Evolutionary conservation across 768 basidiomycete species (phyloP).

Genomic region (Solioccasus polychromus): DNA sequence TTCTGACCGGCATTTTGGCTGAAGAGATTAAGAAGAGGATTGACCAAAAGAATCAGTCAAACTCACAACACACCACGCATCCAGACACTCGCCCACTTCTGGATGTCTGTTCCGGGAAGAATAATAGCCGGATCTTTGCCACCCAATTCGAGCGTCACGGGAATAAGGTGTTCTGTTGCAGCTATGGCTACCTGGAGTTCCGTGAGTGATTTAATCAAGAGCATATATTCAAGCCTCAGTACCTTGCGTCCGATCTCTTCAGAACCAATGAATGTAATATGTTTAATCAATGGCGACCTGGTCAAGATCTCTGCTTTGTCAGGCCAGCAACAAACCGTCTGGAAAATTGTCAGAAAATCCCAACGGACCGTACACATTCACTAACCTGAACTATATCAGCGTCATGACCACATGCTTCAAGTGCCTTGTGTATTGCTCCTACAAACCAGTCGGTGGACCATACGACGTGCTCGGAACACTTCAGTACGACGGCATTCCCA

Average conservation of each 20-base stretch:
- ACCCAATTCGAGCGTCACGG: conserved; percentile 91
- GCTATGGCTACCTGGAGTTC: conserved; percentile 66
- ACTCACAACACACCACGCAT: conserved; percentile 92
- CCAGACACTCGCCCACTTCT: conserved; percentile 77
- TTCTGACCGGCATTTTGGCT: conserved; percentile 96
- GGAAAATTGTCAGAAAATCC: conserved; percentile 8
- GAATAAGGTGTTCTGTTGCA: conserved; percentile 84
- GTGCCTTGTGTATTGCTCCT: conserved; percentile 69
- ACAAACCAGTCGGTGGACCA: conserved; percentile 90
- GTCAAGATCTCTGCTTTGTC: conserved; percentile 84
- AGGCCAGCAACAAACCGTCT: conserved; percentile 87
- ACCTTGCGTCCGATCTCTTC: conserved; percentile 76
- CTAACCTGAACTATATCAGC: conserved; percentile 84
- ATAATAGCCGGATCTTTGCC: conserved; percentile 94
- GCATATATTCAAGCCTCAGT: conserved; percentile 10
- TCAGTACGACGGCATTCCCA: conserved; percentile 87
- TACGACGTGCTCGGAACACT: conserved; percentile 88
- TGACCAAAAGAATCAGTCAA: not conserved
- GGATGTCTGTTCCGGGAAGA: conserved; percentile 78
- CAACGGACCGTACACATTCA: not conserved
- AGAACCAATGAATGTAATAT: conserved; percentile 93
- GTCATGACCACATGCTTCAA: conserved; percentile 80
- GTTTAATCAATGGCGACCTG: conserved; percentile 73
- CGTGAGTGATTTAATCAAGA: conserved; percentile 1
- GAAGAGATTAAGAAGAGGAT: conserved; percentile 3